Percentiles rank a stretch among this genome's conserved stretches.
Evolutionary conservation across 768 basidiomycete genomes (phyloP).

Genomic region (Leccinum imitatum): DNA sequence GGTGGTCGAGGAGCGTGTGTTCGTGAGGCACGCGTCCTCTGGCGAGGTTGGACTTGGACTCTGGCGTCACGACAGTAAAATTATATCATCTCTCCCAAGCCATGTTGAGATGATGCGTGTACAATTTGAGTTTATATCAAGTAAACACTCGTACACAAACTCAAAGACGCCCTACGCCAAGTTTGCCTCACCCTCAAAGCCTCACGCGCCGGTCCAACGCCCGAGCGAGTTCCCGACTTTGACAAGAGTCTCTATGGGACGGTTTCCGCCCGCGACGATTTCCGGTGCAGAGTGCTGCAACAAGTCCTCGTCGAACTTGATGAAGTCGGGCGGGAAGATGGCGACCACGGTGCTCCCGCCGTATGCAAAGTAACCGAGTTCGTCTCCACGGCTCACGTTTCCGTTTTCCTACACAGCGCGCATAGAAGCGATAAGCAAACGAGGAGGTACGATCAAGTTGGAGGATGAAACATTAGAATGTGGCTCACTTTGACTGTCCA

Average conservation of each 20-base stretch:
- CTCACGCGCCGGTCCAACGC: slow-evolving; percentile 14
- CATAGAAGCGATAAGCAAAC: slow-evolving; percentile 3
- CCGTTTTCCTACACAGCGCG: slow-evolving; percentile 38
- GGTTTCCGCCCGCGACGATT: slow-evolving; percentile 12
- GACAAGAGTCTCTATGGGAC: slow-evolving; percentile 63
- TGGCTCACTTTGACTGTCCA: slow-evolving; percentile 49
- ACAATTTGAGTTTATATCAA: neutral
- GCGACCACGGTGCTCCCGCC: slow-evolving; percentile 73
- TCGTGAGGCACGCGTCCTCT: no score
- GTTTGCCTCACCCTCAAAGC: slow-evolving; percentile 2
- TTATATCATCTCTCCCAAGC: no score
- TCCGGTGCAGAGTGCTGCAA: slow-evolving; percentile 45
- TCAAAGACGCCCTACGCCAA: neutral
- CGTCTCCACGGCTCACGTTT: slow-evolving; percentile 60
- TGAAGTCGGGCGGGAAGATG: slow-evolving; percentile 54
- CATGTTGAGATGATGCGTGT: no score
- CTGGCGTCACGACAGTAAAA: no score
- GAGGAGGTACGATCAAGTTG: neutral
- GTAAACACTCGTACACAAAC: neutral
- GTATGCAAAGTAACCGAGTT: slow-evolving; percentile 68
- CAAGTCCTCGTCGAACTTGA: slow-evolving; percentile 65
- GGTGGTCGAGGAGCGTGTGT: no score
- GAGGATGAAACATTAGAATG: neutral
- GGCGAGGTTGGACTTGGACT: no score
- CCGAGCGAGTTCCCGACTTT: slow-evolving; percentile 40